These are phyloP conservation scores for Furcasterigmium sp. DNA, from an alignment of 2,329 filamentous ascomycete genomes.

Conservation along the genomic window DNA sequence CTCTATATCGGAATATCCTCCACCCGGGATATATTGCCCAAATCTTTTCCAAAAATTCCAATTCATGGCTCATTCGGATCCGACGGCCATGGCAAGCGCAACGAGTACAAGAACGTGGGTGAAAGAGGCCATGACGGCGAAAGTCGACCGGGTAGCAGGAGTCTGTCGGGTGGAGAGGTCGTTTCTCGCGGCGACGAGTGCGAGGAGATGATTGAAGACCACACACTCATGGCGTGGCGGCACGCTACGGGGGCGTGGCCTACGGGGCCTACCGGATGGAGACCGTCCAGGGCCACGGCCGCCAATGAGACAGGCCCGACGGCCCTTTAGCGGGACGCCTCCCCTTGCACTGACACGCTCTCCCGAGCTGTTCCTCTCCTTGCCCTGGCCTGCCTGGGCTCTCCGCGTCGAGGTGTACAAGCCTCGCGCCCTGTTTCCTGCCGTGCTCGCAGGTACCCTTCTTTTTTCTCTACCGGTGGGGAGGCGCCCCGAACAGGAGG, in stretches of 20 bases:
- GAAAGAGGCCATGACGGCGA: slow-evolving; percentile 27
- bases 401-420: no score
- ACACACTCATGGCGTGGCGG: no score
- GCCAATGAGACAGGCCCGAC: slow-evolving; percentile 6
- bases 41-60: slow-evolving; percentile 12
- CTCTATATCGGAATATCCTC: background rate
- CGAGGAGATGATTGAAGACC: no score
- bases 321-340: background rate
- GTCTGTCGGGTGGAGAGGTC: slow-evolving; percentile 22
- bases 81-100: slow-evolving; percentile 41
- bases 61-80: slow-evolving; percentile 32
- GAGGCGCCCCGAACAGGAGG: background rate
- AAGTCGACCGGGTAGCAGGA: slow-evolving; percentile 23
- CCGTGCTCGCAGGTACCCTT: no score
- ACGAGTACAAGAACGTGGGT: slow-evolving; percentile 61
- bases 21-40: slow-evolving; percentile 1
- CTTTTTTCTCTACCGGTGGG: background rate
- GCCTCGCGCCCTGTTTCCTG: no score
- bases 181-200: slow-evolving; percentile 21
- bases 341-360: background rate
- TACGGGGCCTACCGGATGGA: background rate
- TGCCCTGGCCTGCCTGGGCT: no score
- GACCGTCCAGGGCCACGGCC: slow-evolving; percentile 2
- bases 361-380: no score
- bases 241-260: background rate